These are phyloP conservation scores for Xerocomellus intermedius DNA, from an alignment of 768 basidiomycete species.

Conservation along the genomic window DNA sequence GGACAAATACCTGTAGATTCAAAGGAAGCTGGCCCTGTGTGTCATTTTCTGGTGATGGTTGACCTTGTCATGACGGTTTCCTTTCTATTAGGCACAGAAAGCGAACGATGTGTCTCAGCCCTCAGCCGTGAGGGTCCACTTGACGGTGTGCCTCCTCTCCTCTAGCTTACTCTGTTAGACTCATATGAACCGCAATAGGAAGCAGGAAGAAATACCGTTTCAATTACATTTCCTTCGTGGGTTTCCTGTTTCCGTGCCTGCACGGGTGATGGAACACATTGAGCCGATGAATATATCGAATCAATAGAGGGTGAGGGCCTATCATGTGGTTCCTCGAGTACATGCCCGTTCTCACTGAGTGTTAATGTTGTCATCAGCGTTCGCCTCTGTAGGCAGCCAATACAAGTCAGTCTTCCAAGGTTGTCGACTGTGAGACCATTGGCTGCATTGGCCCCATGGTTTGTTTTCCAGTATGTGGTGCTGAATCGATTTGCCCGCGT, in stretches of 20 bases:
- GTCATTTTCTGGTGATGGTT: neutral
- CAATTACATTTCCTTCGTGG: neutral
- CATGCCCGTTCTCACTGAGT: too few relatives aligned
- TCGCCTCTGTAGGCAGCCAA: too few relatives aligned
- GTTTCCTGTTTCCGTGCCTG: neutral
- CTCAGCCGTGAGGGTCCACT: neutral
- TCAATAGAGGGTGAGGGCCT: too few relatives aligned
- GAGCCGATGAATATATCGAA: neutral
- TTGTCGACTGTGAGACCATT: too few relatives aligned
- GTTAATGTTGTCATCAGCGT: too few relatives aligned
- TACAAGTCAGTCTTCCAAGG: too few relatives aligned
- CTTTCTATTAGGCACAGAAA: neutral
- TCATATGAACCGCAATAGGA: neutral
- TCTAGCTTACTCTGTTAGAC: neutral
- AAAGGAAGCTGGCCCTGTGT: neutral
- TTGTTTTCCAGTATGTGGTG: too few relatives aligned
- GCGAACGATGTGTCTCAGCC: neutral
- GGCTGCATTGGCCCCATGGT: too few relatives aligned
- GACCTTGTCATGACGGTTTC: neutral
- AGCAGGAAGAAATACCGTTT: neutral
- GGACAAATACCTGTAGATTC: neutral
- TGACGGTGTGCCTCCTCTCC: neutral
- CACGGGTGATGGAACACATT: neutral
- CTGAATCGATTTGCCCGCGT: too few relatives aligned
- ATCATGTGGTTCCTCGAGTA: too few relatives aligned